A percentile compares a stretch with the other conserved stretches of the same genome.
Evolutionary conservation across 1,139 yeast genomes (phyloP).

Genomic region (Debaryomyces singareniensis): DNA sequence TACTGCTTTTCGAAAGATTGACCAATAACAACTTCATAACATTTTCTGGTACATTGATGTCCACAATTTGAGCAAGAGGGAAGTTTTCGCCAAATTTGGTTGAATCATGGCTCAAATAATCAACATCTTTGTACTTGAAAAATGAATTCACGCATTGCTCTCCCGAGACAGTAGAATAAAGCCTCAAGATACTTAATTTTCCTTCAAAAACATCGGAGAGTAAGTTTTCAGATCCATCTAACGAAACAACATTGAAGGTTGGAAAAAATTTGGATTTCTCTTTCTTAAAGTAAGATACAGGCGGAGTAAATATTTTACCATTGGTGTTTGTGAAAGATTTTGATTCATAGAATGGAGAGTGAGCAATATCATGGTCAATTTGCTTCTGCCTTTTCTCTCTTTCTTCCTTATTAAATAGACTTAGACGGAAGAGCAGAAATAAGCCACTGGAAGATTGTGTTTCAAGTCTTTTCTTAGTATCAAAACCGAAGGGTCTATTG

Average conservation of each 20-base stretch:
- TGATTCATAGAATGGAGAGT: conserved; percentile 82
- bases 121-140: conserved; percentile 37
- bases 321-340: conserved; percentile 72
- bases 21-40: conserved; percentile 60
- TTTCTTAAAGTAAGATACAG: conserved; percentile 63
- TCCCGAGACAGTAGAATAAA: conserved; percentile 68
- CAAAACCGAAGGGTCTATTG: conserved; percentile 37
- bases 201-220: conserved; percentile 34
- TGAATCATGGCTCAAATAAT: conserved; percentile 28
- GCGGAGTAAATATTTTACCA: conserved; percentile 82
- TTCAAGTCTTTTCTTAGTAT: conserved; percentile 17
- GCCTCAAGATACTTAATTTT: conserved; percentile 57
- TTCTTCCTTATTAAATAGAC: conserved; percentile 32
- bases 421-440: conserved; percentile 7
- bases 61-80: conserved; percentile 64
- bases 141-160: conserved; percentile 60
- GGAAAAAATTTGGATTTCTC: conserved; percentile 84
- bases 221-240: conserved; percentile 35
- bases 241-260: conserved; percentile 60
- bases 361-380: conserved; percentile 71
- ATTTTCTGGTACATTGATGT: conserved; percentile 69
- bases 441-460: conserved; percentile 5
- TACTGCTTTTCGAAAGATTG: conserved; percentile 41
- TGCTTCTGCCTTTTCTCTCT: conserved; percentile 48
- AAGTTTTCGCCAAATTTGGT: conserved; percentile 23